Base-by-base conservation (phyloP, 495 filamentous ascomycete species). In the Letharia columbiana region DNA sequence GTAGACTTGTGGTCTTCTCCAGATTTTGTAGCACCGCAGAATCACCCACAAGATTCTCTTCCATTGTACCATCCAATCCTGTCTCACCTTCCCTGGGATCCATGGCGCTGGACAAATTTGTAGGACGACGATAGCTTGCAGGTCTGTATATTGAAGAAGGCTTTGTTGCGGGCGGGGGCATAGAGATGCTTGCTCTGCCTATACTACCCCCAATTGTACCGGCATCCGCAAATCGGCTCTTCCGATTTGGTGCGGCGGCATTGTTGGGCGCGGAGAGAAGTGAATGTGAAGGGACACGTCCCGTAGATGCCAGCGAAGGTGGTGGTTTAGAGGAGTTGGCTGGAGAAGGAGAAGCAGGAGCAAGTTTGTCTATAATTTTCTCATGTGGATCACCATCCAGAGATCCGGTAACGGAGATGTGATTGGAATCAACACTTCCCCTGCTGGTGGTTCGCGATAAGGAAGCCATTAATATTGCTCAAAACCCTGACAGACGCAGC, bases 131-230 rank as follows among this genome's bases (percentile, higher is more conserved):
- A 41, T 52, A 44, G 35, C 54, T 28, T 56, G 70, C 62, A 10
- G 68, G 66, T 59, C 49, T 66, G 50, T 67, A 64, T 42, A 62
- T 60, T 44, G 66, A 66, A 8, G 70, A 47, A 37, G 77, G 67
- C 69, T 74, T 73, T 23, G 72, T 66, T 3, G 75, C 62, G 15
- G 82, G 79, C 54, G 85, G 80, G 17, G 84, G 84, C 83, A 87
- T 86, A 18, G 83, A 87, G 31, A 87, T 76, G 69, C 79, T 84
- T 58, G 83, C 79, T 68, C 80, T 80, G 58, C 84, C 84, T 44
- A 79, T 75, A 71, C 79, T 79, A 37, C 75, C 72, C 56, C 74
- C 74, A 42, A 74, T 78, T 52, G 79, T 82, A 56, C 81, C 82
- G 37, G 75, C 64, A 64, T 85, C 84, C 5, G 78, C 79, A 70